Percentiles rank a stretch among this genome's conserved stretches.
Evolutionary conservation across 148 eudicot species (phyloP).

Genomic region (Diospyros lotus): DNA sequence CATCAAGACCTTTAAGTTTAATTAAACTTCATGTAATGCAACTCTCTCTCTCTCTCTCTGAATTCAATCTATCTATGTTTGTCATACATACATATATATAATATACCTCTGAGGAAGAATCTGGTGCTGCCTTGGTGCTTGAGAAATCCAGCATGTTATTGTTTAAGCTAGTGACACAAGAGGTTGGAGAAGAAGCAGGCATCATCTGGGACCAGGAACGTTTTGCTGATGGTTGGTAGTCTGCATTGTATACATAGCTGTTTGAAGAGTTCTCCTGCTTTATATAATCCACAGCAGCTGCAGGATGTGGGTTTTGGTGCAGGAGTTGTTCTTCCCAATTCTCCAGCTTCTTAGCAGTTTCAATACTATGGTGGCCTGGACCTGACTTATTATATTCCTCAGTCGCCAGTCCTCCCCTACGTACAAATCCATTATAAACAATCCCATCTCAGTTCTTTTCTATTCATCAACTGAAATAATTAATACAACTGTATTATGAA

Average conservation of each 20-base stretch:
- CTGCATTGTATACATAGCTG: conserved; percentile 25
- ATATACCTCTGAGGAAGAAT: conserved; percentile 57
- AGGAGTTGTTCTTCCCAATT: conserved; percentile 55
- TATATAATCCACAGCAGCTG: conserved; percentile 12
- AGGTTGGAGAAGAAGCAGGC: conserved; percentile 72
- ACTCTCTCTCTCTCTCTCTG: neutral
- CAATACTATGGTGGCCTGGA: conserved; percentile 15
- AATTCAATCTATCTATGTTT: too few species aligned
- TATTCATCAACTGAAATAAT: neutral
- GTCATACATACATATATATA: neutral
- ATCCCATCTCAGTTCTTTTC: neutral
- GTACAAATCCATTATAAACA: neutral
- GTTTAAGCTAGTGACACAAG: conserved; percentile 56
- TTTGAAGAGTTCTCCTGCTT: conserved; percentile 50
- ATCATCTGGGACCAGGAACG: conserved; percentile 48
- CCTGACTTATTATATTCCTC: conserved; percentile 43
- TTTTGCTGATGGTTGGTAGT: conserved; percentile 14
- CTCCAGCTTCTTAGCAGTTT: conserved; percentile 37
- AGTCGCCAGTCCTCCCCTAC: conserved; percentile 49
- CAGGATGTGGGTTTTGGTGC: conserved; percentile 25
- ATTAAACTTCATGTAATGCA: too few species aligned
- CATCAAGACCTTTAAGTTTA: too few species aligned
- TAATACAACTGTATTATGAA: too few species aligned
- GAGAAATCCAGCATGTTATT: conserved; percentile 57
- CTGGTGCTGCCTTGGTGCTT: conserved; percentile 28